A percentile compares a stretch with the other conserved stretches of the same genome.
Conservation (phyloP, 2,329 filamentous ascomycete species). For the Claviceps sp. region DNA sequence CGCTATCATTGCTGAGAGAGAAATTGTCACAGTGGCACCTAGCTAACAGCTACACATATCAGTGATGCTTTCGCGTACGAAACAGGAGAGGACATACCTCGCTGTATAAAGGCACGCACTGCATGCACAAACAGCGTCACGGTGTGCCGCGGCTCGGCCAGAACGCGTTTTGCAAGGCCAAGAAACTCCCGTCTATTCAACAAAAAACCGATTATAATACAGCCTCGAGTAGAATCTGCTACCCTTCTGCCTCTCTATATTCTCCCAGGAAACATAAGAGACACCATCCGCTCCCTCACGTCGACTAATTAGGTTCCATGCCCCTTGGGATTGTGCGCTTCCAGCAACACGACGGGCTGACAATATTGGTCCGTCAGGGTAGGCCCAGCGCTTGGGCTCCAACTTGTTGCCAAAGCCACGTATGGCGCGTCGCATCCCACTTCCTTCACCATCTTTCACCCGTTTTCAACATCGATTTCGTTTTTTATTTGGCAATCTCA, state of each 20-base stretch:
- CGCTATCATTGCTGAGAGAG: no score
- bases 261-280: conserved; percentile 11
- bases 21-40: no score
- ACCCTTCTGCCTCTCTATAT: conserved; percentile 12
- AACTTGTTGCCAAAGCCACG: background rate
- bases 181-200: conserved; percentile 7
- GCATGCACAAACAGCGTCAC: no score
- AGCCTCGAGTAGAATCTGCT: conserved; percentile 12
- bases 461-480: background rate
- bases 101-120: no score
- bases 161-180: background rate
- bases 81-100: no score
- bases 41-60: no score
- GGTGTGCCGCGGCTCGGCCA: background rate
- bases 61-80: no score
- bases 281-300: conserved; percentile 2
- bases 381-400: conserved; percentile 11
- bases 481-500: conserved; percentile 14
- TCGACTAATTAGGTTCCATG: background rate
- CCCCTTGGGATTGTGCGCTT: background rate
- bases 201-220: conserved; percentile 19
- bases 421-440: background rate
- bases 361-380: background rate
- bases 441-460: background rate
- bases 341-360: background rate